Evolutionary conservation across 1,139 yeast species (phyloP).

Genomic region (Suhomyces taliae): DNA sequence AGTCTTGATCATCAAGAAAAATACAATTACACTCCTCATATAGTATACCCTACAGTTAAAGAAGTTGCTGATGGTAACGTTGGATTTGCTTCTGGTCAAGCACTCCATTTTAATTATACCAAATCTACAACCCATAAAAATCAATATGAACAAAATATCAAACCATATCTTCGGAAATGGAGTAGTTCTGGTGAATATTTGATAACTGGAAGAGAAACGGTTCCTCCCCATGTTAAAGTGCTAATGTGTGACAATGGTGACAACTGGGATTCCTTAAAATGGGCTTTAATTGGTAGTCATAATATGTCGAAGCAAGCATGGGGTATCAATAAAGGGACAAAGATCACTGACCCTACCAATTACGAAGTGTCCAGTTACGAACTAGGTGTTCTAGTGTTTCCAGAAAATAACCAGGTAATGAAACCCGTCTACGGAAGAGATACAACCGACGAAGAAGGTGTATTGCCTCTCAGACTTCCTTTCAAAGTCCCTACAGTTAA

Average conservation of each 20-base stretch:
- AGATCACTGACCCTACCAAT: constrained; percentile 19
- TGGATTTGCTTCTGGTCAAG: constrained; percentile 53
- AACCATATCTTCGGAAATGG: constrained; percentile 40
- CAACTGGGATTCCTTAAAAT: constrained; percentile 49
- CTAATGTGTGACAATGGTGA: constrained; percentile 48
- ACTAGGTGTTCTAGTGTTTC: constrained; percentile 46
- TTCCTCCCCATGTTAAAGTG: constrained; percentile 43
- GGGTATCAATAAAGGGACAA: constrained; percentile 38
- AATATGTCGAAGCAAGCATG: constrained; percentile 69
- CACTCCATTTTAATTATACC: constrained; percentile 51
- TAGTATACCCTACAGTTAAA: constrained; percentile 54
- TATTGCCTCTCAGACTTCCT: constrained; percentile 49
- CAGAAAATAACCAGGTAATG: constrained; percentile 21
- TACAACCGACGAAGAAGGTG: constrained; percentile 14
- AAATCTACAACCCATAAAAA: constrained; percentile 20
- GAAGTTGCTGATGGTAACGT: constrained; percentile 47
- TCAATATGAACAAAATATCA: constrained; percentile 35
- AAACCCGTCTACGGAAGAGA: constrained; percentile 46
- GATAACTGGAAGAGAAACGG: constrained; percentile 32
- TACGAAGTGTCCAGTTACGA: constrained; percentile 50
- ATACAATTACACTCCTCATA: constrained; percentile 42
- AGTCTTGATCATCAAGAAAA: constrained; percentile 25
- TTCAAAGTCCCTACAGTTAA: constrained; percentile 49
- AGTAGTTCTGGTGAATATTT: constrained; percentile 12
- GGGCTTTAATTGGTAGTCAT: constrained; percentile 69